These are phyloP conservation scores for Trypanosoma mega DNA, from an alignment of 208 protist species.

Conservation along the genomic window DNA sequence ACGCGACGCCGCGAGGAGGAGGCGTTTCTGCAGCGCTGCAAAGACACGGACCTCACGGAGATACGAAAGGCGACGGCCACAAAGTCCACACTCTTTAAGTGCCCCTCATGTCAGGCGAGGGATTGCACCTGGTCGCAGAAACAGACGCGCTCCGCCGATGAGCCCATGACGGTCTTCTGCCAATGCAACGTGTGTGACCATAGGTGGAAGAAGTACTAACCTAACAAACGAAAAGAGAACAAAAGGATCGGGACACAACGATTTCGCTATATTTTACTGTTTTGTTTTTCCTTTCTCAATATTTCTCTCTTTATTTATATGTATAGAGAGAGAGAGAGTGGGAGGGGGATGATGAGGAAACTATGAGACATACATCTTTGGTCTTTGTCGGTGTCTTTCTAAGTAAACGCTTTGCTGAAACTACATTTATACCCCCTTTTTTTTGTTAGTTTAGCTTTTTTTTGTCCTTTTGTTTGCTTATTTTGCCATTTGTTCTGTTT, in stretches of 20 bases:
- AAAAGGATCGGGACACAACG: too few species aligned
- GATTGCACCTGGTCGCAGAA: constrained; percentile 93
- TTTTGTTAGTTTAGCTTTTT: constrained; percentile 5
- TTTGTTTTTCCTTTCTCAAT: too few species aligned
- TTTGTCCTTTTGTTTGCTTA: constrained; percentile 6
- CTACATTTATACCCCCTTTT: not conserved
- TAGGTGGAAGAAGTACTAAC: constrained; percentile 68
- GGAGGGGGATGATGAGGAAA: not conserved
- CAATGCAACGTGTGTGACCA: constrained; percentile 91
- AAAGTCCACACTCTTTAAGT: constrained; percentile 83
- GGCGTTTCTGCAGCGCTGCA: constrained; percentile 63
- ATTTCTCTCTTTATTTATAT: too few species aligned
- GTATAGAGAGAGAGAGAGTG: not conserved
- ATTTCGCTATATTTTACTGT: too few species aligned
- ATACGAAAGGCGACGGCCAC: constrained; percentile 66
- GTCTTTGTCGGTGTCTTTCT: not conserved
- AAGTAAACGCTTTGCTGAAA: not conserved
- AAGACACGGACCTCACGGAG: constrained; percentile 79
- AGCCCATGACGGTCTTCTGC: constrained; percentile 98
- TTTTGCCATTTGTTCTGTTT: too few species aligned
- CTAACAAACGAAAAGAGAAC: not conserved
- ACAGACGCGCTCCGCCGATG: constrained; percentile 97
- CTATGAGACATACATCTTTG: not conserved
- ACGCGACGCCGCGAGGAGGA: constrained; percentile 57
- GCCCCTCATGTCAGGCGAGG: constrained; percentile 77